These are phyloP conservation scores for Terana coerulea DNA, from an alignment of 768 basidiomycete species.

Conservation along the genomic window DNA sequence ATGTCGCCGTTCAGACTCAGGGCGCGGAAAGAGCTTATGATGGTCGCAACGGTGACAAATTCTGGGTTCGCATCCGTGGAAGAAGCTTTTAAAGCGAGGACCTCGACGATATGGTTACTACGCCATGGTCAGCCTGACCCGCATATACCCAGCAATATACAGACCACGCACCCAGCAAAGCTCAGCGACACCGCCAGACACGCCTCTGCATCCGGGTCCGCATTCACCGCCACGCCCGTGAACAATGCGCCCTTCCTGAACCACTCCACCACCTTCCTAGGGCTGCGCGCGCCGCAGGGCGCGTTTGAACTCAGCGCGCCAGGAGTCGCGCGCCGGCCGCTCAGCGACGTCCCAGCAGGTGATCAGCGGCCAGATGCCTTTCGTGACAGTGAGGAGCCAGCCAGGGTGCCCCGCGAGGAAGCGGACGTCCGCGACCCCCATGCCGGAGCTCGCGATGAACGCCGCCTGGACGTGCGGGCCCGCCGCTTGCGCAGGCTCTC, in stretches of 20 bases:
- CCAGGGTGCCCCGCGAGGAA: conserved; percentile 44
- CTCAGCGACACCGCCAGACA: conserved; percentile 44
- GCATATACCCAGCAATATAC: not conserved
- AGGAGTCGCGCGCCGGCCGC: conserved; percentile 8
- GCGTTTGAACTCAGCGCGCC: not conserved
- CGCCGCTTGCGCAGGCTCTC: conserved; percentile 16
- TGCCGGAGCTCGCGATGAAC: conserved; percentile 31
- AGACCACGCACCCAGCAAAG: conserved; percentile 21
- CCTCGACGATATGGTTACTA: conserved; percentile 23
- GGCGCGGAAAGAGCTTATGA: conserved; percentile 39
- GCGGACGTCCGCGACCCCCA: conserved; percentile 47
- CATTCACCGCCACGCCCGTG: conserved; percentile 48
- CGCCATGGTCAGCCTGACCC: conserved; percentile 1
- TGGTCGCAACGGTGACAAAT: conserved; percentile 14
- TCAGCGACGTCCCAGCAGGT: conserved; percentile 46
- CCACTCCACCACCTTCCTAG: conserved; percentile 44
- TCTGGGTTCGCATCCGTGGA: not conserved
- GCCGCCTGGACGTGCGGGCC: conserved; percentile 3
- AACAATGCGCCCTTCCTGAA: conserved; percentile 50
- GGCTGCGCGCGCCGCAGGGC: not conserved
- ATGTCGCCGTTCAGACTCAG: conserved; percentile 48
- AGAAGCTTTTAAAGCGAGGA: conserved; percentile 27
- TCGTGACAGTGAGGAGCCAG: conserved; percentile 51
- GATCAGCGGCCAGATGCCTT: conserved; percentile 58
- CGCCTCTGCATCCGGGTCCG: conserved; percentile 39